Base-by-base conservation (phyloP, 2,329 filamentous ascomycete genomes). In the Tolypocladium nubicola region DNA sequence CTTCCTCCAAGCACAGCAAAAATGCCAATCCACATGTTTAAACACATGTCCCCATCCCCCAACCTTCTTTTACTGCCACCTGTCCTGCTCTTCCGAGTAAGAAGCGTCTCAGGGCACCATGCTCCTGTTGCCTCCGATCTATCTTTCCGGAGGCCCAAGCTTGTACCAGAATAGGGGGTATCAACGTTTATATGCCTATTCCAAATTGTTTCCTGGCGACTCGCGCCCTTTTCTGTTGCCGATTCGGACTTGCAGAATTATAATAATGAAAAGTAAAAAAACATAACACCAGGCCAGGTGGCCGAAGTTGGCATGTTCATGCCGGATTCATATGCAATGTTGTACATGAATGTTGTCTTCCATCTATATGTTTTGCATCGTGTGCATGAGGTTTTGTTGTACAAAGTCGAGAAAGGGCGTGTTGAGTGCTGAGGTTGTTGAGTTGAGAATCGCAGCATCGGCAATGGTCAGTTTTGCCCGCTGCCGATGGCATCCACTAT, bases 401-500 rank as follows among this genome's bases (percentile, higher is more conserved):
- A 50, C 30, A 50, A 16, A 37, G 38, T 39, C 23, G 49, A 35
- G 21, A n/a, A 56, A 37, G 41, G 19, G 38, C 7, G 38, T 40
- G 16, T 40, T 40, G 43, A 47, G 23, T 43, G 19, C 8, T 26
- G 10, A 1, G 30, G 23, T 47, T 35, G 1, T 45, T n/a, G 16
- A 19, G 30, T 8, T 16, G 1, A 33, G 47, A 11, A 35, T 35
- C 30, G 26, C 3, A n/a, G 19, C 35, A 43, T 16, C 14, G 52
- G 23, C 49, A 23, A 33, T 23, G 21, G 19, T 65, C 57, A 69
- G 52, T 60, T 49, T 16, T 56, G 54, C 61, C 70, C 72, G 35
- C 64, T 68, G 54, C 71, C 70, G 60, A 82, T 79, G 30, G 74
- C 69, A 38, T 76, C 73, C 13, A 75, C 76, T 66, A 82, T 78